Evolutionary conservation across 805 yeast species (phyloP).

Genomic region (Candida pseudoglaebosa): DNA sequence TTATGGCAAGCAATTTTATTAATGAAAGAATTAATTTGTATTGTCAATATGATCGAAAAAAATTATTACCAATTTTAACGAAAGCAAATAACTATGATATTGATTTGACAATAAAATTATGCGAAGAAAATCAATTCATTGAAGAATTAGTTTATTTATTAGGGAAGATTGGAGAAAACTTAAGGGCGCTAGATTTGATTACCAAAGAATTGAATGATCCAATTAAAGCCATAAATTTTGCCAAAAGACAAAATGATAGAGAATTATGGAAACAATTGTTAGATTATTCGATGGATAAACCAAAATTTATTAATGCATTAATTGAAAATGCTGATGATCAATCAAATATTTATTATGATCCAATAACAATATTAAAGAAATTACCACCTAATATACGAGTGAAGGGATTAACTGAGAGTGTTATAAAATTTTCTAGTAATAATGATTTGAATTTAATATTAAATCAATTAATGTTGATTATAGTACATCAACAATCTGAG

Average conservation of each 20-base stretch:
- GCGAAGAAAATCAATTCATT: slow-evolving; percentile 49
- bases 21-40: slow-evolving; percentile 63
- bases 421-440: slow-evolving; percentile 59
- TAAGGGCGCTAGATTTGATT: slow-evolving; percentile 71
- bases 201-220: slow-evolving; percentile 78
- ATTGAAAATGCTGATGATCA: slow-evolving; percentile 64
- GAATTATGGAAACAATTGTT: slow-evolving; percentile 81
- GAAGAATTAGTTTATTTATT: slow-evolving; percentile 78
- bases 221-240: slow-evolving; percentile 74
- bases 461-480: slow-evolving; percentile 47
- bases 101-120: slow-evolving; percentile 62
- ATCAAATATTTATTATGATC: slow-evolving; percentile 44
- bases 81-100: slow-evolving; percentile 61
- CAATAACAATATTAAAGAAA: slow-evolving; percentile 61
- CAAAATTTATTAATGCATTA: slow-evolving; percentile 72
- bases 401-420: slow-evolving; percentile 58
- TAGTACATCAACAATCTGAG: slow-evolving; percentile 30
- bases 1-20: slow-evolving; percentile 54
- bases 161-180: slow-evolving; percentile 78
- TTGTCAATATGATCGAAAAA: slow-evolving; percentile 53
- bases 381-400: slow-evolving; percentile 63
- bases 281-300: slow-evolving; percentile 64
- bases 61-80: slow-evolving; percentile 59
- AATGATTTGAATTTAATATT: slow-evolving; percentile 53
- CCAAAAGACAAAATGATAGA: slow-evolving; percentile 57